A percentile compares a stretch with the other conserved stretches of the same genome.
phyloP scores from a whole-genome alignment of 106 monocot genomes.

The Vanilla planifolia region DNA sequence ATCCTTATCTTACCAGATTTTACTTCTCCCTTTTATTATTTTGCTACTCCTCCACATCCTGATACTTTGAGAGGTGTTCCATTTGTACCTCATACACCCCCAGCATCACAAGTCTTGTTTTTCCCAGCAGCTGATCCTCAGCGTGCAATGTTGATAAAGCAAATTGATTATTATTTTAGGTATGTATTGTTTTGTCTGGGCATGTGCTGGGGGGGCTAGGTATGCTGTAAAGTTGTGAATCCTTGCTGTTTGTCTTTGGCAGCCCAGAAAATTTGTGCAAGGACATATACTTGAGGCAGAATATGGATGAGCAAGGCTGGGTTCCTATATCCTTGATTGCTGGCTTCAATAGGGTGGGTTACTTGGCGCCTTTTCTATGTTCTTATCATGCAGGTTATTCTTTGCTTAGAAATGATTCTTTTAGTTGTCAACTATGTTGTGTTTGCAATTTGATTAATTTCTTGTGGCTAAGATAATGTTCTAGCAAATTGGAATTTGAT shows the following conservation, averaged over 20 bases:
- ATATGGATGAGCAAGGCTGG: conserved; percentile 96
- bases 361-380: neutral
- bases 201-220: conserved; percentile 1
- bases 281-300: conserved; percentile 61
- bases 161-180: conserved; percentile 99
- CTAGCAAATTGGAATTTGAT: too few species aligned
- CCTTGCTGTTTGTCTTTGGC: conserved; percentile 16
- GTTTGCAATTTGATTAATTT: too few species aligned
- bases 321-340: conserved; percentile 79
- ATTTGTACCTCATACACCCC: conserved; percentile 35
- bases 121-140: conserved; percentile 34
- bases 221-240: neutral
- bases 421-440: too few species aligned
- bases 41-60: conserved; percentile 29
- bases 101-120: conserved; percentile 23
- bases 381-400: too few species aligned
- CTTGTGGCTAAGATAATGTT: too few species aligned
- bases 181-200: neutral
- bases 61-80: conserved; percentile 41
- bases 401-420: too few species aligned
- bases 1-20: conserved; percentile 35
- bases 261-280: conserved; percentile 80
- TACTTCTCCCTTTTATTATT: conserved; percentile 40
- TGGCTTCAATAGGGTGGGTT: conserved; percentile 71
- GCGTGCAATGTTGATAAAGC: conserved; percentile 32